Evolutionary conservation across 2,329 filamentous ascomycete genomes (phyloP), one percentile per base, ranked within the genome.

Genomic region (Xylaria sp.): DNA sequence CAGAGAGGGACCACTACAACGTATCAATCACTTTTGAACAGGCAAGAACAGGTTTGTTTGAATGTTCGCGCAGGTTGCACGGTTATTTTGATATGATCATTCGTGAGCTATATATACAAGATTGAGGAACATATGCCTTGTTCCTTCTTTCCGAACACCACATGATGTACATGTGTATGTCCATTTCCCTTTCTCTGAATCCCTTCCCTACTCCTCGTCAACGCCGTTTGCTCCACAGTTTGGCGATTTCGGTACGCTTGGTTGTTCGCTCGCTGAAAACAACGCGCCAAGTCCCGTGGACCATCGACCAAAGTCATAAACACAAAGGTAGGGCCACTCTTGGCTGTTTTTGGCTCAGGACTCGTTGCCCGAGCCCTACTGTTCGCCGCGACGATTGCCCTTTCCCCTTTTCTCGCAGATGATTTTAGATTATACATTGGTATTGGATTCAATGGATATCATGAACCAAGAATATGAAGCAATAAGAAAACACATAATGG

Each of bases 401-500:
- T 32, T 66, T 51, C 18, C 64, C 50, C 65, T 68, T 73, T 65
- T 25, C 63, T 62, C 20, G 25, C 56, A 61, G 48, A 63, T 54
- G 41, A 70, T 65, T 70, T 65, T 68, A 66, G 63, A 76, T 75
- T 75, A 76, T 74, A 74, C 72, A 74, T 72, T 74, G 63, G 65
- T 60, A 28, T 68, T 68, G 46, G 65, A 51, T 74, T 74, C 65
- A 68, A 70, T 56, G 62, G 63, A 63, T 54, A 50, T 64, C 51
- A 67, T 68, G 60, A 67, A 63, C 62, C 48, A 51, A 44, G 20
- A 66, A 59, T 68, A 65, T 66, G 41, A 58, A 64, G 37, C 56
- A 54, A 20, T 44, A 65, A 57, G 34, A 67, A 71, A 52, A 48
- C 59, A 69, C 20, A 63, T 54, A 54, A 63, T 65, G 34, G 57